Base-by-base conservation (phyloP, 306 rosid species). In the Biancaea sappan region DNA sequence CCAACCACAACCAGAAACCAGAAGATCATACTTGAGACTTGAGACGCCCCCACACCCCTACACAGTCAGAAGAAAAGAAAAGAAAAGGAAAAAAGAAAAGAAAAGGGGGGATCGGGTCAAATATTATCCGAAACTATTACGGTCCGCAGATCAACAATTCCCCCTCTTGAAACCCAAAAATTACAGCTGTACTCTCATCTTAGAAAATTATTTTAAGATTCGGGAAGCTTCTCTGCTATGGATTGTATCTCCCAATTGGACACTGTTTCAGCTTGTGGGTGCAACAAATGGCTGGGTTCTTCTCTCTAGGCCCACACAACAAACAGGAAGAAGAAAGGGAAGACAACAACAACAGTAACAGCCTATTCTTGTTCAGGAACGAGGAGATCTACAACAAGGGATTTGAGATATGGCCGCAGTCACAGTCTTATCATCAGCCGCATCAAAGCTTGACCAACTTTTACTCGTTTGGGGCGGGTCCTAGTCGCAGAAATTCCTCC, bases 341-440 rank as follows among this genome's bases (percentile, higher is more conserved):
- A 12, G 74, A 73, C 8, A 34, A 56, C 6, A 38, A 22, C 61
- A 71, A 18, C 69, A 61, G 40, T 43, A 79, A 14, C 58, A 84
- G 54, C 76, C 70, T 87, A 32, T 87, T 65, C 29, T 75, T 82
- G 74, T 87, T 76, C 83, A 74, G 83, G 67, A 71, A 84, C 86
- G 79, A 84, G 14, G 88, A 84, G 88, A 84, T 84, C 88, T 82
- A 72, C 85, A 81, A 38, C 77, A 79, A 75, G 46, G 82, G 89
- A 35, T 87, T 87, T 28, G 91, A 87, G 77, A 78, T 87, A 87
- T 89, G 94, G 94, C 94, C 94, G 1, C 86, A 82, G 52, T 77
- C 80, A n/a, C n/a, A n/a, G n/a, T n/a, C n/a, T n/a, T n/a, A n/a
- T 41, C 69, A 79, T 64, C 88, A 74, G 2, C 86, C 47, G 13